These are phyloP conservation scores for Boletus mariae DNA, from an alignment of 1,284 basidiomycete species.

Conservation along the genomic window DNA sequence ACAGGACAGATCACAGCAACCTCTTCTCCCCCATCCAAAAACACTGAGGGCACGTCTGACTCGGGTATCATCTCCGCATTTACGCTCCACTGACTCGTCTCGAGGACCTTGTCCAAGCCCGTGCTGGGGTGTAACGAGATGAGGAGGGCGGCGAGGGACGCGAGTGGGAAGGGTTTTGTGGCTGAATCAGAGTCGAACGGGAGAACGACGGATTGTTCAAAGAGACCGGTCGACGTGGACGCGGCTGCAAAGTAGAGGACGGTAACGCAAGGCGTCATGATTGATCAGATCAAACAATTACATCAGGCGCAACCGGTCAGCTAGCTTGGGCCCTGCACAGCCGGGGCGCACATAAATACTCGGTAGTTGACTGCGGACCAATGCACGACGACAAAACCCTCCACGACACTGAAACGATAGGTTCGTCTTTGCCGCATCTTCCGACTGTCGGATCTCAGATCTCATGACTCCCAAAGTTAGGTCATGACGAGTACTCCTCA, in stretches of 20 bases:
- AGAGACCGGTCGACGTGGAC: slow-evolving; percentile 60
- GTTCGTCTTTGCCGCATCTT: slow-evolving; percentile 2
- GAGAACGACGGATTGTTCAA: slow-evolving; percentile 48
- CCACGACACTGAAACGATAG: background rate
- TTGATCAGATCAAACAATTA: background rate
- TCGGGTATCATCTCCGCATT: slow-evolving; percentile 77
- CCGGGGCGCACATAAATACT: no score
- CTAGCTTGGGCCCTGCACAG: no score
- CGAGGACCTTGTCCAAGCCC: slow-evolving; percentile 49
- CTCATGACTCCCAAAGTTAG: background rate
- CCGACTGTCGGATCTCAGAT: background rate
- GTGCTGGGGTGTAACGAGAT: slow-evolving; percentile 49
- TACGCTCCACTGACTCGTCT: slow-evolving; percentile 70
- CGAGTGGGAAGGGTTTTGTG: slow-evolving; percentile 45
- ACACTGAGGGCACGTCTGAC: slow-evolving; percentile 35
- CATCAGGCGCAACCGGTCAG: no score
- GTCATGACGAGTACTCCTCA: slow-evolving; percentile 18
- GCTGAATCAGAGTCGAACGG: slow-evolving; percentile 22
- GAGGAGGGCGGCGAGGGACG: slow-evolving; percentile 49
- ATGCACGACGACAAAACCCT: no score
- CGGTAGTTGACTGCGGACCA: no score
- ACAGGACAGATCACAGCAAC: slow-evolving; percentile 81
- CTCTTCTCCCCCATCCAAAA: slow-evolving; percentile 68
- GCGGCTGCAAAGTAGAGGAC: slow-evolving; percentile 80
- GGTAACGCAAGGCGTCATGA: slow-evolving; percentile 40